These are phyloP conservation scores for Clitopilus passeckerianus DNA, from an alignment of 768 basidiomycete genomes.

Conservation along the genomic window DNA sequence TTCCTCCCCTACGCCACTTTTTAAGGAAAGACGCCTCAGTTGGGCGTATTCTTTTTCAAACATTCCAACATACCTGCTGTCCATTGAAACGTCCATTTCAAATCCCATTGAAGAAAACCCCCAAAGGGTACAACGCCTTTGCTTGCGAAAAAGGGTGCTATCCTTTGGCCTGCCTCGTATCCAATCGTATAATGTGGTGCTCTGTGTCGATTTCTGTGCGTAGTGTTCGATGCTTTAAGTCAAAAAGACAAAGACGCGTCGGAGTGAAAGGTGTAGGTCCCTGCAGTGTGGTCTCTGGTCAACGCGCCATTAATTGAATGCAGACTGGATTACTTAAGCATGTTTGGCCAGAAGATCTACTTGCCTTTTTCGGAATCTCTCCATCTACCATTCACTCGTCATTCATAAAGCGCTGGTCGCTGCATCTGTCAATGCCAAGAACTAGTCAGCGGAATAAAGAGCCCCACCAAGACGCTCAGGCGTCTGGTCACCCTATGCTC, in stretches of 20 bases:
- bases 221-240: neutral
- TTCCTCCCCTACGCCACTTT: conserved; percentile 35
- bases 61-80: conserved; percentile 28
- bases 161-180: neutral
- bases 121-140: neutral
- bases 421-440: neutral
- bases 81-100: neutral
- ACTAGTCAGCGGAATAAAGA: neutral
- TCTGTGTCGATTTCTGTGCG: neutral
- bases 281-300: neutral
- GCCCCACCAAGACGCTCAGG: neutral
- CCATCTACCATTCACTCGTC: neutral
- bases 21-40: conserved; percentile 5
- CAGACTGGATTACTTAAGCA: neutral
- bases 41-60: conserved; percentile 2
- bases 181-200: neutral
- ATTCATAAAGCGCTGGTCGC: neutral
- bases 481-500: neutral
- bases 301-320: neutral
- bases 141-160: neutral
- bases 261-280: neutral
- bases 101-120: neutral
- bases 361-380: neutral
- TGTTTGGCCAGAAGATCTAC: neutral
- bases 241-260: neutral